Base-by-base conservation (phyloP, 2,329 filamentous ascomycete genomes). In the Monosporascus sp. region DNA sequence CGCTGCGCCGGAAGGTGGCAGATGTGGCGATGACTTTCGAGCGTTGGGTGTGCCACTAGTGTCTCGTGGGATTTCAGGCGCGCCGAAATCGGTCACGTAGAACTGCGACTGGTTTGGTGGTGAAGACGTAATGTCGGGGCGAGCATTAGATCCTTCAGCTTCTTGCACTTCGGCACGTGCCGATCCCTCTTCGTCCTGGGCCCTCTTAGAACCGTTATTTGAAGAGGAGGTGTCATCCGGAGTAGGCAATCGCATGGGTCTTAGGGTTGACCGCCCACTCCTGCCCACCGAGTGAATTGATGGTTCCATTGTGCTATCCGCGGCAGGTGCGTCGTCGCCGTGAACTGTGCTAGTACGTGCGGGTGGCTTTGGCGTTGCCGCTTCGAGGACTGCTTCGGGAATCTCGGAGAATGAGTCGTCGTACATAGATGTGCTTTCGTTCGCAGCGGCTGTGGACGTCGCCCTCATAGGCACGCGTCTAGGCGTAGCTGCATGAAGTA, bases 341-440 rank as follows among this genome's bases (percentile, higher is more conserved):
- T 37, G 18, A 38, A 49, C 31, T 18, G 20, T 39, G 47, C 48
- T 5, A 8, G 54, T 48, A n/a, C 57, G 63, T 48, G 53, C 57
- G 3, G 62, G 56, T 17, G 62, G 71, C 27, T 63, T 66, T 1
- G 74, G 78, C 1, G 74, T 79, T 5, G 77, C 80, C 27, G 77
- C 77, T 15, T 70, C 72, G 4, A 83, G 72, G 2, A 81, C 68
- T 4, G 66, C 71, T 17, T 78, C 73, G 1, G 80, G 78, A 17
- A 83, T 79, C 49, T 81, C 78, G 0, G 80, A 83, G 57, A 83
- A 83, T 0, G 79, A 81, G 56, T 83, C 80, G 1, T 82, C 77
- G 45, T 81, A 79, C 27, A 65, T 48, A 39, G 65, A 67, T 2
- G 67, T 62, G 22, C 71, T 67, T 2, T 70, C 65, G 2, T 66